Base-by-base conservation (phyloP, 768 basidiomycete genomes). In the Dictyophora rubrovolvata region DNA sequence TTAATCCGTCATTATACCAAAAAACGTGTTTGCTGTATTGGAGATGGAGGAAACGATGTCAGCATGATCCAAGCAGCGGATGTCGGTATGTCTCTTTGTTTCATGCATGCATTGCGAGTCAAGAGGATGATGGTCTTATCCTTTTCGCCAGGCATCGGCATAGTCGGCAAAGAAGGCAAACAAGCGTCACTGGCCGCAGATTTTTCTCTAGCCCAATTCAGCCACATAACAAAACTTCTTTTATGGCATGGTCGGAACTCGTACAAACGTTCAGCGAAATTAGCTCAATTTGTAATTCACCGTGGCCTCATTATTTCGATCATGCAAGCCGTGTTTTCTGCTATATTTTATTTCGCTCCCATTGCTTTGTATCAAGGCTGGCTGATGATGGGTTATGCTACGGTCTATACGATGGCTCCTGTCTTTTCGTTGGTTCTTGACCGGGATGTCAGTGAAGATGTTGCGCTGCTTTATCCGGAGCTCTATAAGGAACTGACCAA, bases 61-160 rank as follows among this genome's bases (percentile, higher is more conserved):
- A 93, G 90, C 70, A 99, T 99, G 96, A 99, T 99, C 62, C 96
- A 98, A 68, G 96, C 96, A 1, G 96, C 96, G 1, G 93, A 98
- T 66, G 93, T 99, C 60, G 95, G 93, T 93, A 52, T 69, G 92
- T 83, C 48, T 50, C 21, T 48, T 22, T 18, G 33, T 16, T 57
- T 47, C 18, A 17, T 48, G n/a, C 17, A 33, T n/a, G n/a, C n/a
- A n/a, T n/a, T n/a, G n/a, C n/a, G 22, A 20, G n/a, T n/a, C n/a
- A 21, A 34, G 50, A 51, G 28, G 14, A 22, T 16, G 36, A 10
- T 35, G 37, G 28, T 77, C 72, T 71, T 48, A 58, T 20, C 34
- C 12, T 33, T 8, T 20, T 55, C 10, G 17, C 6, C 55, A 93
- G 93, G 94, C 54, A 84, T 99, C 34, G 96, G 96, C 20, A 98